Base-by-base conservation (phyloP, 495 filamentous ascomycete species). In the Xylaria venustula region DNA sequence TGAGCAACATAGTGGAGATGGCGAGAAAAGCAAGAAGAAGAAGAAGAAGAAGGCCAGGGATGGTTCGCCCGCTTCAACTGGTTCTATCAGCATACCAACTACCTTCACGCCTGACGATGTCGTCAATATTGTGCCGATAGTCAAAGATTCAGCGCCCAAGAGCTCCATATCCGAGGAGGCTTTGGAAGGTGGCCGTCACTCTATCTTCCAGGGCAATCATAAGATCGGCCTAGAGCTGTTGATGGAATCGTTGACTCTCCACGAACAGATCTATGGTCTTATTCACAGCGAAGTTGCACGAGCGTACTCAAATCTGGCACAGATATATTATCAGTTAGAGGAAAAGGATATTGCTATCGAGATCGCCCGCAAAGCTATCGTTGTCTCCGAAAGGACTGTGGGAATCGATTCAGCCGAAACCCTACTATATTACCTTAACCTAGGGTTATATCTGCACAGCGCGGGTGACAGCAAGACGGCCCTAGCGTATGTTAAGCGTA, bases 191-290 rank as follows among this genome's bases (percentile, higher is more conserved):
- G 95, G 94, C 19, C 89, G 92, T 37, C 93, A 97, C 67, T 96
- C 93, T 40, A 87, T 99, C 68, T 87, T 91, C 73, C 93, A 97
- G 71, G 88, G 91, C 70, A 90, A 98, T 77, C 92, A 93, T 78
- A 93, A 96, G 73, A 83, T 98, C 48, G 95, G 95, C 52, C 93
- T 97, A 77, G 94, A 98, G 72, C 85, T 99, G 51, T 84, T 99
- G 37, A 80, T 98, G 46, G 95, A 99, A 72, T 96, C 92, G 20
- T 81, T 99, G 61, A 96, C 94, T 47, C 82, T 99, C 30, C 92
- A 99, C 68, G 95, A 99, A 77, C 95, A 99, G 75, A 97, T 99
- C 68, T 99, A 99, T 68, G 95, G 95, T 58, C 92, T 97, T 41
- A 82, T 99, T 22, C 95, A 99, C 72, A 92, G 95, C 11, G 95